Evolutionary conservation across 441 rosid genomes (phyloP).

Genomic region (Manihot esculenta): DNA sequence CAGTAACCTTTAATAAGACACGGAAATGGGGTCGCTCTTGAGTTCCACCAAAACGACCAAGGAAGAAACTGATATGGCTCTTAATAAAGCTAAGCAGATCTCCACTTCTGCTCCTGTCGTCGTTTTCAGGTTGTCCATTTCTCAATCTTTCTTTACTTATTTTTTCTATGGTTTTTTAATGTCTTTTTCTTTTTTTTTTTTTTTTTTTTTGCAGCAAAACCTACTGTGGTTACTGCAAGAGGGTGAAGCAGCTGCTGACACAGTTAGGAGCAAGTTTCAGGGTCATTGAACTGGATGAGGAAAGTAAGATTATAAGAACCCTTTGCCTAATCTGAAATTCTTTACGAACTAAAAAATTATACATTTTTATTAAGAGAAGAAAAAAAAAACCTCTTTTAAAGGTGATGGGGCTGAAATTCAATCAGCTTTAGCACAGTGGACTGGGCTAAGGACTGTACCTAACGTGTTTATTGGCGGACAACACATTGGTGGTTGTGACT

Average conservation of each 20-base stretch:
- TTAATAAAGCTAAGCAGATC: slow-evolving; percentile 52
- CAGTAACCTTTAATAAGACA: too few relatives aligned
- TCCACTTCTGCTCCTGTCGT: slow-evolving; percentile 57
- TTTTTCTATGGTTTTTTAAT: not conserved
- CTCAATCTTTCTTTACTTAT: not conserved
- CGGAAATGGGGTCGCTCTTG: slow-evolving; percentile 44
- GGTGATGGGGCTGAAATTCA: slow-evolving; percentile 65
- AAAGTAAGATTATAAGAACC: slow-evolving; percentile 36
- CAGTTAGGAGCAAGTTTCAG: slow-evolving; percentile 63
- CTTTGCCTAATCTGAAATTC: not conserved
- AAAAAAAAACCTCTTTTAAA: too few relatives aligned
- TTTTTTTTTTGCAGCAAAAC: slow-evolving; percentile 52
- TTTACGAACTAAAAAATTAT: too few relatives aligned
- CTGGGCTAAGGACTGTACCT: slow-evolving; percentile 61
- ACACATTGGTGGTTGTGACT: slow-evolving; percentile 71
- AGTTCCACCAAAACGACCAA: slow-evolving; percentile 41
- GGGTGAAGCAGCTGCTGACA: slow-evolving; percentile 69
- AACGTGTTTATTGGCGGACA: slow-evolving; percentile 65
- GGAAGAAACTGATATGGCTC: slow-evolving; percentile 46
- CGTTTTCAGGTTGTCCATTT: slow-evolving; percentile 53
- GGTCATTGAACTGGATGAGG: slow-evolving; percentile 57
- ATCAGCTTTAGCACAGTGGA: slow-evolving; percentile 56
- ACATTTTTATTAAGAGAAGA: not conserved
- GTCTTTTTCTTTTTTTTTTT: not conserved
- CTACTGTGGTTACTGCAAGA: slow-evolving; percentile 66